Percentiles rank a stretch among this genome's conserved stretches.
phyloP scores from a whole-genome alignment of 495 filamentous ascomycete genomes.

The Penicillium bovifimosum region DNA sequence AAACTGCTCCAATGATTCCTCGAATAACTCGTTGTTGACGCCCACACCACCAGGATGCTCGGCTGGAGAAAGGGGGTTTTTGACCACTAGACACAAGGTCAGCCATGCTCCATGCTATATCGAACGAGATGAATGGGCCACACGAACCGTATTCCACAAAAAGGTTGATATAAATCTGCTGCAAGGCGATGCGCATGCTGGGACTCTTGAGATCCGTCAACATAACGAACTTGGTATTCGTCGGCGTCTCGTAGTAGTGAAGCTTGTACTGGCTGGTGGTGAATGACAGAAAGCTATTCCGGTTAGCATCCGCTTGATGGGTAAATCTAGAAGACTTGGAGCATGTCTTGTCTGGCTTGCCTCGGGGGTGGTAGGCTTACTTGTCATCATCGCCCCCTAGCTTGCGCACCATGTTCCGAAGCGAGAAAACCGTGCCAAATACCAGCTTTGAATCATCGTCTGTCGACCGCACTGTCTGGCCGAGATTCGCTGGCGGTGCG shows the following conservation, averaged over 20 bases:
- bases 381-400: slow-evolving; percentile 83
- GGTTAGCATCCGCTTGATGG: background rate
- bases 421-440: slow-evolving; percentile 92
- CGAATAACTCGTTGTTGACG: slow-evolving; percentile 91
- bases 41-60: slow-evolving; percentile 86
- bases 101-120: slow-evolving; percentile 1
- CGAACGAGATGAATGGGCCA: background rate
- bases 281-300: slow-evolving; percentile 72
- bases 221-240: slow-evolving; percentile 93
- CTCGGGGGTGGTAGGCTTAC: slow-evolving; percentile 30
- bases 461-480: slow-evolving; percentile 51
- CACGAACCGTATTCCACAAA: slow-evolving; percentile 87
- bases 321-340: background rate
- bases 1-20: slow-evolving; percentile 84
- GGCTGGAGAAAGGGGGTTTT: slow-evolving; percentile 84
- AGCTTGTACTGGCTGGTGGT: slow-evolving; percentile 93
- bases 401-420: slow-evolving; percentile 95
- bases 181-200: slow-evolving; percentile 86
- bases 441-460: slow-evolving; percentile 94
- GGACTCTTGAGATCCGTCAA: slow-evolving; percentile 84
- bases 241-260: slow-evolving; percentile 97
- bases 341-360: background rate
- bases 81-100: slow-evolving; percentile 60
- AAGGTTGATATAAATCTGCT: slow-evolving; percentile 97
- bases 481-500: slow-evolving; percentile 30